Evolutionary conservation across 768 basidiomycete genomes (phyloP).

Genomic region (Boletus sp.): DNA sequence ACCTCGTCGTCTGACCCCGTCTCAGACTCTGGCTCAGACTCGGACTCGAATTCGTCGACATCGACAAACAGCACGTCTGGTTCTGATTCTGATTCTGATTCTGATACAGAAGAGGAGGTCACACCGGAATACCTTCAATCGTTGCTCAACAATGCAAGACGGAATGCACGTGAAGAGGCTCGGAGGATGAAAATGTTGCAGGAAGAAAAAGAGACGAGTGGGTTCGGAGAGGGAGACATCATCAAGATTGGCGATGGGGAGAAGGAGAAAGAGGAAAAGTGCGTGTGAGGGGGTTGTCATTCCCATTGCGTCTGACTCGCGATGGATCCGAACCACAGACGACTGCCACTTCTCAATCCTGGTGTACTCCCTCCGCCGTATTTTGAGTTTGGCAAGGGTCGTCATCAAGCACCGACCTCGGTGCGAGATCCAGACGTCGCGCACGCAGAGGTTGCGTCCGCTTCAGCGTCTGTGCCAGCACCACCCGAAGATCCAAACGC

Average conservation of each 20-base stretch:
- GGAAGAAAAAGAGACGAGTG: conserved; percentile 21
- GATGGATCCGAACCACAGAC: conserved; percentile 32
- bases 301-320: neutral
- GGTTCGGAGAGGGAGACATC: conserved; percentile 50
- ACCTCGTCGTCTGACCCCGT: neutral
- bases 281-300: conserved; percentile 27
- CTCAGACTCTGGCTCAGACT: conserved; percentile 5
- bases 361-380: conserved; percentile 63
- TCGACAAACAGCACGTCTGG: conserved; percentile 34
- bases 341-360: conserved; percentile 63
- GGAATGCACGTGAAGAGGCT: conserved; percentile 41
- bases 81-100: conserved; percentile 35
- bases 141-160: conserved; percentile 58
- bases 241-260: conserved; percentile 44
- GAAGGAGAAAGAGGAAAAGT: conserved; percentile 25
- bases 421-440: conserved; percentile 64
- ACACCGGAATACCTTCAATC: conserved; percentile 60
- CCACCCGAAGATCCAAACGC: conserved; percentile 61
- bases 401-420: conserved; percentile 41
- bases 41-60: conserved; percentile 34
- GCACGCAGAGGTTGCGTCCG: conserved; percentile 48
- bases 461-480: conserved; percentile 47
- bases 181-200: conserved; percentile 20
- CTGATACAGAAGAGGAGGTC: conserved; percentile 41
- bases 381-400: conserved; percentile 48